Base-by-base conservation (phyloP, 257 asterid genomes). In the Apocynum venetum region DNA sequence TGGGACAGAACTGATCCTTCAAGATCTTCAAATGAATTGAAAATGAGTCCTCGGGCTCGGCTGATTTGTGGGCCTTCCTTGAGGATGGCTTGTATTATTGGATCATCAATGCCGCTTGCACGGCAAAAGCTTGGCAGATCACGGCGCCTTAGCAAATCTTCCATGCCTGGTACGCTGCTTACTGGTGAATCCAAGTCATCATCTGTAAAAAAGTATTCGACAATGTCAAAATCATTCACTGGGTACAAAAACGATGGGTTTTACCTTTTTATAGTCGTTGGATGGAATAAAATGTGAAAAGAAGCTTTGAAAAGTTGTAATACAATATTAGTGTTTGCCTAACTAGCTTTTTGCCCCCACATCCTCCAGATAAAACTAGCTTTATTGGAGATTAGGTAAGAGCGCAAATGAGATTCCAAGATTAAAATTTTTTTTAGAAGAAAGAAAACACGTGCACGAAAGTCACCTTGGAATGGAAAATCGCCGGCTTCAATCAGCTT, bases 41-140 rank as follows among this genome's bases (percentile, higher is more conserved):
- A 36, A 20, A 83, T 83, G 49, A 76, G 55, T 0, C 85, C 89
- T 48, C 74, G 59, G 5, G 84, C 80, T 68, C 43, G 73, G 3
- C 55, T 71, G 57, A 81, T 79, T 19, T 71, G 79, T 19, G 44
- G 75, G 4, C 77, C 77, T 19, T 68, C 77, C 6, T 25, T 53
- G 6, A 65, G 31, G 3, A 79, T 8, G 1, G 17, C 31, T 19
- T 85, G 77, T 65, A 81, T 65, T 0, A 48, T 3, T 0, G 81
- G 83, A 13, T 66, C 79, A 12, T 76, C 49, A 2, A 52, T 1
- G 56, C 52, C 65, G 0, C 53, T 70, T 48, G 46, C 81, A 0
- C 83, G 88, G 80, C 78, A 80, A 52, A 86, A 84, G 74, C 78
- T 70, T 0, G 90, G 88, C 13, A 86, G 76, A 69, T 86, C 90